phyloP scores from a whole-genome alignment of 306 rosid genomes.

The Vigna angularis region DNA sequence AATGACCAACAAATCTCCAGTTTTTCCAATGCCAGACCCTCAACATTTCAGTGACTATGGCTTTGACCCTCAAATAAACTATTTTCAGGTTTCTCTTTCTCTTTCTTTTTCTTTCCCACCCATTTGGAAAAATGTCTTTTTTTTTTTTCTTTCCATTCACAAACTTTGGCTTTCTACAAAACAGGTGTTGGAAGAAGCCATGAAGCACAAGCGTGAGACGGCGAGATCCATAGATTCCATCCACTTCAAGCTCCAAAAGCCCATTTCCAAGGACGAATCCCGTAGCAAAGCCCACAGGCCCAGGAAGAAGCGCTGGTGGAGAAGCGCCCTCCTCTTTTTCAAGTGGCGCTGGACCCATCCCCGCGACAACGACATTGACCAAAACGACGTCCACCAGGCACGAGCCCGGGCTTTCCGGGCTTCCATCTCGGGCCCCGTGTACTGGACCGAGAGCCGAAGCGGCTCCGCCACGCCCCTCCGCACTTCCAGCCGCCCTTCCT shows the following conservation, averaged over 20 bases:
- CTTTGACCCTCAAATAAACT: conserved; percentile 91
- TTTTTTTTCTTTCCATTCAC: not conserved
- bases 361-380: conserved; percentile 15
- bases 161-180: not conserved
- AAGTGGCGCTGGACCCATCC: conserved; percentile 64
- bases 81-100: conserved; percentile 69
- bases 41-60: conserved; percentile 98
- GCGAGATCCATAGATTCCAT: conserved; percentile 81
- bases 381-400: conserved; percentile 73
- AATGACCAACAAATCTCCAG: conserved; percentile 80
- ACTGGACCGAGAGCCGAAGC: conserved; percentile 76
- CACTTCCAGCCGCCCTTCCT: conserved; percentile 57
- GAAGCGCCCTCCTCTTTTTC: conserved; percentile 72
- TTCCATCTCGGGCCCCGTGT: conserved; percentile 85
- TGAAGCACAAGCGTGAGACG: conserved; percentile 73
- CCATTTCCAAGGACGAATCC: conserved; percentile 74
- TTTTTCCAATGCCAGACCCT: conserved; percentile 82
- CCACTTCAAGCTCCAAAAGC: conserved; percentile 91
- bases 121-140: not conserved
- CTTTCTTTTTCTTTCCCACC: not conserved
- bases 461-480: conserved; percentile 73
- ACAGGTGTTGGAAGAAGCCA: conserved; percentile 89
- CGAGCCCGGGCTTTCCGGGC: conserved; percentile 78
- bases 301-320: conserved; percentile 92
- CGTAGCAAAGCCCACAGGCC: conserved; percentile 55